Percentiles rank a stretch among this genome's conserved stretches.
Conservation (phyloP, 1,139 yeast genomes). For the Maudiozyma humilis region DNA sequence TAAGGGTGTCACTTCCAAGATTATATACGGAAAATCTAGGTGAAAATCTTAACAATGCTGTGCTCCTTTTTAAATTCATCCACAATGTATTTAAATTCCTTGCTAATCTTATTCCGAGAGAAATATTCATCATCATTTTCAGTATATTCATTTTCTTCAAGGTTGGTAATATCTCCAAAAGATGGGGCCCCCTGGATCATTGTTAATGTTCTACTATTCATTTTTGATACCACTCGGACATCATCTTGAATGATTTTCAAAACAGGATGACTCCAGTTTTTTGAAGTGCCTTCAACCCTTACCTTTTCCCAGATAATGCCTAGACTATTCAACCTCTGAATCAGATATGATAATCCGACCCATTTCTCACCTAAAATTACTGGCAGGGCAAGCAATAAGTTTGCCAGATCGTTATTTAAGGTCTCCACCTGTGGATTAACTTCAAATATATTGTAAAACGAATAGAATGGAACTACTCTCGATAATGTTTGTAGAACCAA, state of each 20-base stretch:
- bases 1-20: no score
- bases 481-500: slow-evolving; percentile 18
- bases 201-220: slow-evolving; percentile 14
- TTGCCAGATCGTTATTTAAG: slow-evolving; percentile 19
- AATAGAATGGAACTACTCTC: slow-evolving; percentile 21
- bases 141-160: slow-evolving; percentile 8
- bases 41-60: slow-evolving; percentile 13
- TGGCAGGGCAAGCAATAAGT: slow-evolving; percentile 17
- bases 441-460: slow-evolving; percentile 22
- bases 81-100: slow-evolving; percentile 17
- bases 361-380: slow-evolving; percentile 20
- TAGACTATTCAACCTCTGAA: slow-evolving; percentile 19
- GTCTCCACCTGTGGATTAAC: slow-evolving; percentile 17
- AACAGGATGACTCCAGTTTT: slow-evolving; percentile 24
- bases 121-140: slow-evolving; percentile 7
- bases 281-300: slow-evolving; percentile 17
- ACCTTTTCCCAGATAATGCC: slow-evolving; percentile 21
- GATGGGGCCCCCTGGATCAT: slow-evolving; percentile 16
- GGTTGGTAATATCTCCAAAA: slow-evolving; percentile 6
- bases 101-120: slow-evolving; percentile 8
- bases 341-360: slow-evolving; percentile 38
- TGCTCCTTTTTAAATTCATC: slow-evolving; percentile 20
- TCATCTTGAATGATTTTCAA: slow-evolving; percentile 26
- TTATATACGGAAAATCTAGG: no score
- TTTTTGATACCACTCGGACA: slow-evolving; percentile 15